A percentile compares a stretch with the other conserved stretches of the same genome.
These are phyloP conservation scores for Citrullus colocynthis DNA, from an alignment of 306 rosid genomes.

Conservation along the genomic window DNA sequence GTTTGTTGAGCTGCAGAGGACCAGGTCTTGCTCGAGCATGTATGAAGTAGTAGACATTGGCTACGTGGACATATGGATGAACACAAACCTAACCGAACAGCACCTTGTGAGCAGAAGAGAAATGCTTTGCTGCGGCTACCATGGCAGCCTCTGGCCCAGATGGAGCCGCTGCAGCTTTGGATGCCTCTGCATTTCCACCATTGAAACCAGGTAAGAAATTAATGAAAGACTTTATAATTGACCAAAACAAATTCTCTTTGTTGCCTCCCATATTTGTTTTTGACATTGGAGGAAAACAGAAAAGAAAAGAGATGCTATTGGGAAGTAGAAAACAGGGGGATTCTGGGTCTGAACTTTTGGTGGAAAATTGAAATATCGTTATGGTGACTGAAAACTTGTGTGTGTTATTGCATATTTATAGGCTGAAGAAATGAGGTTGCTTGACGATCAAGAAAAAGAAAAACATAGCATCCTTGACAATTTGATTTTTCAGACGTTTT, in stretches of 20 bases:
- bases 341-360: neutral
- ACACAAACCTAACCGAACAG: neutral
- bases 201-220: neutral
- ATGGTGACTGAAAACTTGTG: neutral
- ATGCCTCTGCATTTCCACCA: neutral
- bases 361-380: neutral
- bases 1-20: neutral
- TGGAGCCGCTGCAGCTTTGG: neutral
- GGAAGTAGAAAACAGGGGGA: neutral
- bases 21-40: neutral
- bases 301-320: neutral
- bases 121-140: constrained; percentile 13
- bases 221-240: neutral
- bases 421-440: neutral
- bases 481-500: neutral
- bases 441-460: constrained; percentile 2
- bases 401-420: neutral
- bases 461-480: neutral
- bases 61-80: neutral
- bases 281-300: neutral
- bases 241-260: neutral
- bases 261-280: neutral
- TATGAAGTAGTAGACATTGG: neutral
- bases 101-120: constrained; percentile 13
- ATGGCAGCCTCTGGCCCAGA: constrained; percentile 6